phyloP scores from a whole-genome alignment of 768 basidiomycete species.

The Infundibulicybe gibba region DNA sequence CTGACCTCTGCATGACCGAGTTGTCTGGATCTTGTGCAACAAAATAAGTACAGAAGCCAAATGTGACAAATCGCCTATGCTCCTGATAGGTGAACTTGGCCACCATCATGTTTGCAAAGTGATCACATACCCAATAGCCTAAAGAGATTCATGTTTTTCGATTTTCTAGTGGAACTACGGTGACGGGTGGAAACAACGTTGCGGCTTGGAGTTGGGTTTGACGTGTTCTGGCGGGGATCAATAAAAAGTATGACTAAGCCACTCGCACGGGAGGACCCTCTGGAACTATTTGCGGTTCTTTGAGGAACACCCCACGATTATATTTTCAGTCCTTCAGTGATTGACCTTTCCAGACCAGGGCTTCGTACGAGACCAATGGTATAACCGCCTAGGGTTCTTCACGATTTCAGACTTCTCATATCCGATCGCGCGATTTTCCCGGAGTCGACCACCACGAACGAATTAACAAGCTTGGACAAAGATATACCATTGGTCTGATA shows the following conservation, averaged over 20 bases:
- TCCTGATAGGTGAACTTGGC: constrained; percentile 1
- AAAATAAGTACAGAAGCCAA: constrained; percentile 93
- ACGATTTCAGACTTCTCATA: no score
- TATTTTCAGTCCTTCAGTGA: no score
- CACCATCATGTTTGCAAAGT: not conserved
- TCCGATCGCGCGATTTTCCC: no score
- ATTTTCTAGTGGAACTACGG: constrained; percentile 10
- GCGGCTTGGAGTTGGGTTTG: constrained; percentile 4
- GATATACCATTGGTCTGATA: no score
- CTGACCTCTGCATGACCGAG: constrained; percentile 93
- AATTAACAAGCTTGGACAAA: no score
- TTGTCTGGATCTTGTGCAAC: constrained; percentile 87
- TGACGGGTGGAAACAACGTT: constrained; percentile 6
- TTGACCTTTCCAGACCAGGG: no score
- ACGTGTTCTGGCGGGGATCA: not conserved
- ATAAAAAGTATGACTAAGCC: constrained; percentile 24
- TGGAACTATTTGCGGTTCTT: no score
- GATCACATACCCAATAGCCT: constrained; percentile 65
- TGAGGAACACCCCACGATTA: no score
- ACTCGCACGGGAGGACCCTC: constrained; percentile 9
- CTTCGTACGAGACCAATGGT: no score
- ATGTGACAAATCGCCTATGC: constrained; percentile 84
- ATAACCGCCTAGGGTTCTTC: no score
- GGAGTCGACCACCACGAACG: no score
- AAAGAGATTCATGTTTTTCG: constrained; percentile 78